phyloP scores from a whole-genome alignment of 1,284 basidiomycete genomes.

The Xerocomus tenax region DNA sequence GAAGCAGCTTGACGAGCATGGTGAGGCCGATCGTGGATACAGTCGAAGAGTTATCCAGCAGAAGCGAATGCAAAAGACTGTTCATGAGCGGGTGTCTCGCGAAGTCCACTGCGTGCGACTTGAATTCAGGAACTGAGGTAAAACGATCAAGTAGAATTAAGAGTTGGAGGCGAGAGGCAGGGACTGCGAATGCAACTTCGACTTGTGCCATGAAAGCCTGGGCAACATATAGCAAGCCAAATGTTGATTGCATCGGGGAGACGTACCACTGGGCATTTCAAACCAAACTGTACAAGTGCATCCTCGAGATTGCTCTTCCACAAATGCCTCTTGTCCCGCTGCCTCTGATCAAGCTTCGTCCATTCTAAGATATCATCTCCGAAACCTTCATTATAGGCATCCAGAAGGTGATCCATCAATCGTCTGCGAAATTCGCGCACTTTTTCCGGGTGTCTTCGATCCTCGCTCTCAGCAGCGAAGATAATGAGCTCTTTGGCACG shows the following conservation, averaged over 20 bases:
- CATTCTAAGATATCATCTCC: slow-evolving; percentile 65
- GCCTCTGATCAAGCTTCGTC: slow-evolving; percentile 52
- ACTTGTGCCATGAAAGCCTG: slow-evolving; percentile 63
- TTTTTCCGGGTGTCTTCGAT: slow-evolving; percentile 41
- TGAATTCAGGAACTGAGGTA: slow-evolving; percentile 48
- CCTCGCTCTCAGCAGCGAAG: slow-evolving; percentile 47
- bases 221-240: slow-evolving; percentile 11
- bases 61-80: slow-evolving; percentile 52
- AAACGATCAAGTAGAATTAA: slow-evolving; percentile 54
- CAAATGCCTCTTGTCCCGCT: slow-evolving; percentile 48
- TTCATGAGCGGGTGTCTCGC: slow-evolving; percentile 54
- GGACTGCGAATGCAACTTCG: slow-evolving; percentile 48
- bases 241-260: slow-evolving; percentile 11
- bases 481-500: slow-evolving; percentile 68
- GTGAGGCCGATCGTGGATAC: slow-evolving; percentile 54
- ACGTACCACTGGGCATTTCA: slow-evolving; percentile 54
- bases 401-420: slow-evolving; percentile 62
- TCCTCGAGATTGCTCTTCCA: slow-evolving; percentile 76
- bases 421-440: slow-evolving; percentile 56
- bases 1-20: slow-evolving; percentile 61
- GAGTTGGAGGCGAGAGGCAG: slow-evolving; percentile 59
- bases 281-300: slow-evolving; percentile 55
- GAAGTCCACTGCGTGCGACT: slow-evolving; percentile 42
- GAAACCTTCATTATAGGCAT: slow-evolving; percentile 65
- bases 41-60: slow-evolving; percentile 66